These are phyloP conservation scores for Cryptococcus sp. DNA, from an alignment of 1,284 basidiomycete genomes.

Conservation along the genomic window DNA sequence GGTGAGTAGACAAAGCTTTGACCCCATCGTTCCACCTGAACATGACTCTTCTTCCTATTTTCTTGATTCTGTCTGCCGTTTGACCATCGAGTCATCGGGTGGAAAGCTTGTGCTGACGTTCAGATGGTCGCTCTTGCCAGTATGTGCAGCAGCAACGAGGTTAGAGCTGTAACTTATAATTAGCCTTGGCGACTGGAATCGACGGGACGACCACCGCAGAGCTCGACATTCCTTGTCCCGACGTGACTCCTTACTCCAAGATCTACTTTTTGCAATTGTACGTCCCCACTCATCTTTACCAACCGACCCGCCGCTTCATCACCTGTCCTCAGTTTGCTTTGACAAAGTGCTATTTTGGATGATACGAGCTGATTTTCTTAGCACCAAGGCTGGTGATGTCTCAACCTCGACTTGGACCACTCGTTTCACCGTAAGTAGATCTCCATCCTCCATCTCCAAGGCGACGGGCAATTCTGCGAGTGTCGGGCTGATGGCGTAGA, in stretches of 20 bases:
- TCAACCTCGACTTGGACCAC: conserved; percentile 40
- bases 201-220: conserved; percentile 32
- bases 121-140: conserved; percentile 29
- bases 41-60: neutral
- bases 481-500: conserved; percentile 15
- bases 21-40: neutral
- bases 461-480: neutral
- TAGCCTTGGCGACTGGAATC: conserved; percentile 34
- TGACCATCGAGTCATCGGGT: neutral
- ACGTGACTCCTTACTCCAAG: conserved; percentile 43
- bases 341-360: neutral
- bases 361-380: neutral
- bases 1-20: conserved; percentile 17
- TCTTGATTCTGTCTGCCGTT: neutral
- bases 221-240: conserved; percentile 31
- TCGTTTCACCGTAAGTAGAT: conserved; percentile 46
- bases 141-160: conserved; percentile 4
- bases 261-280: conserved; percentile 49
- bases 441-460: too few species aligned
- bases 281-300: conserved; percentile 5
- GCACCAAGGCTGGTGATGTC: conserved; percentile 27
- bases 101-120: neutral
- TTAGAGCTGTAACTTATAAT: neutral
- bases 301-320: neutral
- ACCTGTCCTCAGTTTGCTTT: neutral